Evolutionary conservation across 2,329 filamentous ascomycete species (phyloP).

Genomic region (Talaromyces sp.): DNA sequence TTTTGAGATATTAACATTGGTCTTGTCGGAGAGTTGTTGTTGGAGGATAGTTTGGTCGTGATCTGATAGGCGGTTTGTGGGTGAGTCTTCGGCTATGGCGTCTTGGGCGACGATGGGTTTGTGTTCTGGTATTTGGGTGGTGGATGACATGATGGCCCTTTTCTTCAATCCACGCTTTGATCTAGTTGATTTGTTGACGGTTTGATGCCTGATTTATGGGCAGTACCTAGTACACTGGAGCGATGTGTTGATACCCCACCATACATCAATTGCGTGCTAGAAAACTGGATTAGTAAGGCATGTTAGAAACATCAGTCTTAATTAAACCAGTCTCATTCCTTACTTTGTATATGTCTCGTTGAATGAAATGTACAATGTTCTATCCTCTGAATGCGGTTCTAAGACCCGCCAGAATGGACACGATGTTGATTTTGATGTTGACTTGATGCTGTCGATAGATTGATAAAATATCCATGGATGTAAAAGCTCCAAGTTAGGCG

Average conservation of each 20-base stretch:
- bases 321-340: too few species aligned
- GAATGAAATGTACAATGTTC: too few species aligned
- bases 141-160: background rate
- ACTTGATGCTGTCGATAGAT: background rate
- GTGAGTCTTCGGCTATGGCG: constrained; percentile 1
- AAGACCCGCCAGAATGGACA: too few species aligned
- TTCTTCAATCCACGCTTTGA: background rate
- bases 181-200: background rate
- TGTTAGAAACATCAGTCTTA: too few species aligned
- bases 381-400: too few species aligned
- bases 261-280: too few species aligned
- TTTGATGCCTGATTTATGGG: background rate
- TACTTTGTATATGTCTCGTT: too few species aligned
- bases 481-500: background rate
- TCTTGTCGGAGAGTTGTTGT: constrained; percentile 12
- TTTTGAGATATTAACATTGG: background rate
- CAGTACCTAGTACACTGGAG: too few species aligned
- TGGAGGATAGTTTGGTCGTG: constrained; percentile 18
- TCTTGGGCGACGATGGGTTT: constrained; percentile 5
- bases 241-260: too few species aligned
- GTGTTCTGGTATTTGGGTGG: background rate
- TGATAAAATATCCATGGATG: too few species aligned
- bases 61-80: background rate
- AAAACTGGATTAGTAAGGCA: too few species aligned
- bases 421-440: background rate